phyloP scores from a whole-genome alignment of 169 alveolate genomes.

The Cryptosporidium tyzzeri region DNA sequence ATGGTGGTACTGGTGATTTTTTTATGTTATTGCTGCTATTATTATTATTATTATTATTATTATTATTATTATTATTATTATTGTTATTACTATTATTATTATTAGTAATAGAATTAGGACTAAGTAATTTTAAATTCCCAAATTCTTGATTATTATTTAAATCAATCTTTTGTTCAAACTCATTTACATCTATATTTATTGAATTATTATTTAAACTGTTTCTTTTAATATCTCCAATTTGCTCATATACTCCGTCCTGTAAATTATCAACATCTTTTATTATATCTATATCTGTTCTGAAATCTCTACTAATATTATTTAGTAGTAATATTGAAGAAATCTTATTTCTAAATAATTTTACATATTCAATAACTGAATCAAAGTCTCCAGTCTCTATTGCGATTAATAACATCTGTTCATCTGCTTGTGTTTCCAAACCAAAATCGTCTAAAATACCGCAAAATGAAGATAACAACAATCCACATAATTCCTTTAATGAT shows the following conservation, averaged over 20 bases:
- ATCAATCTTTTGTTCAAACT: background rate
- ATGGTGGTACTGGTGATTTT: slow-evolving; percentile 66
- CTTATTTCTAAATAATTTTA: slow-evolving; percentile 37
- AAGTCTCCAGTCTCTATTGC: slow-evolving; percentile 58
- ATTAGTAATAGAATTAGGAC: background rate
- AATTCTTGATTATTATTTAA: background rate
- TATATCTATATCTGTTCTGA: slow-evolving; percentile 7
- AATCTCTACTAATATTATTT: slow-evolving; percentile 4
- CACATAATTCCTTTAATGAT: slow-evolving; percentile 29
- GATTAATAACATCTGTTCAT: slow-evolving; percentile 25
- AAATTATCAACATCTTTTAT: background rate
- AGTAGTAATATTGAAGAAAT: slow-evolving; percentile 43
- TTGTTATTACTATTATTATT: background rate
- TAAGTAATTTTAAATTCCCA: background rate
- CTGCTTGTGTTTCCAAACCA: slow-evolving; percentile 56
- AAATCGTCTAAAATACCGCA: slow-evolving; percentile 68
- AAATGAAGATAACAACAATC: slow-evolving; percentile 49
- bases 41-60: background rate
- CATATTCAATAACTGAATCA: slow-evolving; percentile 55
- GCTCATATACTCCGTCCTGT: background rate
- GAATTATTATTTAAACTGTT: background rate
- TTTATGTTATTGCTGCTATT: slow-evolving; percentile 5
- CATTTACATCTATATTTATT: background rate
- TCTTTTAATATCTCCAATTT: background rate
- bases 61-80: background rate